Conservation (phyloP, 495 filamentous ascomycete genomes). For the Clavariopsis aquatica region DNA sequence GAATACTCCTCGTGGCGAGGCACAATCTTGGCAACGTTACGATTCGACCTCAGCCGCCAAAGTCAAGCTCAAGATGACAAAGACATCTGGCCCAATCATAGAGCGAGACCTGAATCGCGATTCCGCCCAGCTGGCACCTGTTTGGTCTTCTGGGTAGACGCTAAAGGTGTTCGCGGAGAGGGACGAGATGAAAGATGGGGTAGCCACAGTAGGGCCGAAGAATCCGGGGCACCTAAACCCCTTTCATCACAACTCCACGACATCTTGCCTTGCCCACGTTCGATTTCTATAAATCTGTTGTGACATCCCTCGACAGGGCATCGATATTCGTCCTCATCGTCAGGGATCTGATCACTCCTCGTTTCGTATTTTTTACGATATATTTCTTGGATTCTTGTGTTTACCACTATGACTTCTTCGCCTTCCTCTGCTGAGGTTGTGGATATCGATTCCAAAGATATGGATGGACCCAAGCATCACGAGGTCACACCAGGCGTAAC, state of each 20-base stretch:
- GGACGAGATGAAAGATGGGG: conserved; percentile 9
- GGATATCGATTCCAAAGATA: conserved; percentile 13
- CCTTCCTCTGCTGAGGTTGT: conserved; percentile 2
- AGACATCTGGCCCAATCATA: conserved; percentile 1
- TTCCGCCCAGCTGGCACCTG: background rate
- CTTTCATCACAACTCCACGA: background rate
- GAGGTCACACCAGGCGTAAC: background rate
- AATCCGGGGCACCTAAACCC: conserved; percentile 22
- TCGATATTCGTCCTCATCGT: background rate
- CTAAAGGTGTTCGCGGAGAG: conserved; percentile 5
- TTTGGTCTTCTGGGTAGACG: background rate
- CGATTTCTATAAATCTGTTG: conserved; percentile 13
- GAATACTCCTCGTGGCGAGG: background rate
- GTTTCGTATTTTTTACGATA: too few relatives aligned
- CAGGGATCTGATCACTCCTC: too few relatives aligned
- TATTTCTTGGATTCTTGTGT: too few relatives aligned
- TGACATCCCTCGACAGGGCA: background rate
- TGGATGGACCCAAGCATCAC: background rate
- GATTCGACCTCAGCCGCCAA: background rate
- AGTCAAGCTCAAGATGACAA: background rate
- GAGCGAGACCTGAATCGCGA: background rate
- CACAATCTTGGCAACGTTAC: background rate
- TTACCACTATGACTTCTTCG: background rate
- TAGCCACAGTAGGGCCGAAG: conserved; percentile 3
- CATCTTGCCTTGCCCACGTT: background rate